Percentiles rank a stretch among this genome's conserved stretches.
Conservation (phyloP, 192 early-diverging fungal species). For the Podila minutissima region DNA sequence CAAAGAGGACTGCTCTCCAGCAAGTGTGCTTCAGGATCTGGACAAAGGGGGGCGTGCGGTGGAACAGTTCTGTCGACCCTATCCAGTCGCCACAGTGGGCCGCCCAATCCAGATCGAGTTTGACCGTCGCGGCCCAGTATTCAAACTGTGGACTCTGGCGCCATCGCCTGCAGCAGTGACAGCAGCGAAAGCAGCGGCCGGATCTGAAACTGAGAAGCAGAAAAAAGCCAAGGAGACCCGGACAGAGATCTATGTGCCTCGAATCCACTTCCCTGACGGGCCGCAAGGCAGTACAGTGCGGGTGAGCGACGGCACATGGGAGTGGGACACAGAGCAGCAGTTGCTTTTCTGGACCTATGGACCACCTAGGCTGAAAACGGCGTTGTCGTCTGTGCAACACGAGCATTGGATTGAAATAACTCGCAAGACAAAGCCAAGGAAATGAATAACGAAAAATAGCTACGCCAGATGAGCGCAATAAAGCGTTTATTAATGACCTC, state of each 20-base stretch:
- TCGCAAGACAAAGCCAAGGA: no score
- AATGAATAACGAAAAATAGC: no score
- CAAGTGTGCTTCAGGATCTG: background rate
- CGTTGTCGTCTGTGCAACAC: no score
- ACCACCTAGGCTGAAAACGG: background rate
- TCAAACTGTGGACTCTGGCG: constrained; percentile 11
- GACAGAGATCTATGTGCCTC: constrained; percentile 23
- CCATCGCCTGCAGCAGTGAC: background rate
- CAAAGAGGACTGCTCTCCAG: background rate
- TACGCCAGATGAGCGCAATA: no score
- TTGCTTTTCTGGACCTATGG: constrained; percentile 29
- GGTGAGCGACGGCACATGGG: constrained; percentile 28
- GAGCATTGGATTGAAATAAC: no score
- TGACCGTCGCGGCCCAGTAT: constrained; percentile 16
- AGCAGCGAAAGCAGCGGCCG: background rate
- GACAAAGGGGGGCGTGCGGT: constrained; percentile 36
- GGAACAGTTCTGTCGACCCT: constrained; percentile 47
- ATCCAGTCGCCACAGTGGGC: constrained; percentile 33
- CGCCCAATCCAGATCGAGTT: constrained; percentile 18
- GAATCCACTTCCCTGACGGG: constrained; percentile 12
- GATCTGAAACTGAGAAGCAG: background rate
- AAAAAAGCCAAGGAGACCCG: background rate
- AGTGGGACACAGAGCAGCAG: constrained; percentile 16
- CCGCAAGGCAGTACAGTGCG: background rate
- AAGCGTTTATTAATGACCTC: no score